Evolutionary conservation across 2,329 filamentous ascomycete genomes (phyloP).

Genomic region (Hypoxylon sp.): DNA sequence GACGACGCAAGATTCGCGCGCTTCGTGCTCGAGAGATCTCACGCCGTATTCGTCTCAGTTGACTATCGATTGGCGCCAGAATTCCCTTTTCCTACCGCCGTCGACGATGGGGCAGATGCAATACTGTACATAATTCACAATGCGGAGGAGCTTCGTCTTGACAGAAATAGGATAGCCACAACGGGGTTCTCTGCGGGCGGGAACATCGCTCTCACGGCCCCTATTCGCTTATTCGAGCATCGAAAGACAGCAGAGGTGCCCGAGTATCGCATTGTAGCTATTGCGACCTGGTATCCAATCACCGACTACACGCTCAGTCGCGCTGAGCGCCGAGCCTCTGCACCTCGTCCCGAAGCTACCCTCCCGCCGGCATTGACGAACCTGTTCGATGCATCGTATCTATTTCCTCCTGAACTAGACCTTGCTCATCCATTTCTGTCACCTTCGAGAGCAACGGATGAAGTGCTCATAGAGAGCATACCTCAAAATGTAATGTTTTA

Average conservation of each 20-base stretch:
- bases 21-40: constrained; percentile 65
- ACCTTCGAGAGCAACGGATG: constrained; percentile 69
- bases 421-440: constrained; percentile 70
- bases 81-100: constrained; percentile 73
- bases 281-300: constrained; percentile 74
- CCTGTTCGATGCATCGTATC: constrained; percentile 74
- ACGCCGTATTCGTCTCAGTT: constrained; percentile 73
- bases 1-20: constrained; percentile 75
- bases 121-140: constrained; percentile 72
- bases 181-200: constrained; percentile 77
- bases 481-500: constrained; percentile 70
- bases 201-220: constrained; percentile 66
- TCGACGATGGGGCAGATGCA: constrained; percentile 76
- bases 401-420: constrained; percentile 66
- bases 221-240: constrained; percentile 54
- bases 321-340: constrained; percentile 68
- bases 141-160: constrained; percentile 70
- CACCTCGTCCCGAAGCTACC: constrained; percentile 69
- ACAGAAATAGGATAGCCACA: constrained; percentile 68
- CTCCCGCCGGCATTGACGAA: constrained; percentile 71
- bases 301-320: constrained; percentile 73
- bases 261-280: constrained; percentile 64
- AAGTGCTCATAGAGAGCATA: constrained; percentile 61
- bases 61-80: constrained; percentile 78
- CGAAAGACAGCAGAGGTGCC: constrained; percentile 53